These are phyloP conservation scores for Gynochthodes officinalis DNA, from an alignment of 257 asterid species.

Conservation along the genomic window DNA sequence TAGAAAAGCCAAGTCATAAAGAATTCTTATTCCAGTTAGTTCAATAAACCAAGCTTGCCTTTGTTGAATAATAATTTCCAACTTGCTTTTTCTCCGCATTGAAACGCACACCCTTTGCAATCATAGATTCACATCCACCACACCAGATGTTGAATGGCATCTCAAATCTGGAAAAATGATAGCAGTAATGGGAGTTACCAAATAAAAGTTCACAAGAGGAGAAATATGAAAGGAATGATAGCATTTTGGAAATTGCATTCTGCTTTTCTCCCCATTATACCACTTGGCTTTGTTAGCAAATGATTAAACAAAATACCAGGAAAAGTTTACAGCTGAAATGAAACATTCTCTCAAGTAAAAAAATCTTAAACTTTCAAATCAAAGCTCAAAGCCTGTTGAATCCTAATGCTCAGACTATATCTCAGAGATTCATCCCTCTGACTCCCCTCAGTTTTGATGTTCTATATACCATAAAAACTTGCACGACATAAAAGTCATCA, in stretches of 20 bases:
- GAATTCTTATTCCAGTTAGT: background rate
- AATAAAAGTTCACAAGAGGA: background rate
- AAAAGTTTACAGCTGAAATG: background rate
- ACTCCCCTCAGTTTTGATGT: background rate
- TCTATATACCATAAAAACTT: background rate
- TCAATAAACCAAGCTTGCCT: conserved; percentile 38
- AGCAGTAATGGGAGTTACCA: background rate
- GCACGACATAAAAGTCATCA: background rate
- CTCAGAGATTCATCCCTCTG: background rate
- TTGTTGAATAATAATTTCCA: conserved; percentile 91
- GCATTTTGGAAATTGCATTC: background rate
- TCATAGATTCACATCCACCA: conserved; percentile 99
- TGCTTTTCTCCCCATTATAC: background rate
- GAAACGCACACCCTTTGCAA: conserved; percentile 97
- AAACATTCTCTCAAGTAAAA: background rate
- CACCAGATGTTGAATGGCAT: conserved; percentile 97
- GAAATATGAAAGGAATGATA: background rate
- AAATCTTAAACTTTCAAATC: background rate
- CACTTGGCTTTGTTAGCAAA: background rate
- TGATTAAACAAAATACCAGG: background rate
- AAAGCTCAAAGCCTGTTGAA: background rate
- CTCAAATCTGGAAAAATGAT: conserved; percentile 62
- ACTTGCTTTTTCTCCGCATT: conserved; percentile 99
- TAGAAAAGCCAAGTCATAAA: background rate
- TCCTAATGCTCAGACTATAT: background rate